Conservation (phyloP, 2,329 filamentous ascomycete species). For the Penicillium sp. region DNA sequence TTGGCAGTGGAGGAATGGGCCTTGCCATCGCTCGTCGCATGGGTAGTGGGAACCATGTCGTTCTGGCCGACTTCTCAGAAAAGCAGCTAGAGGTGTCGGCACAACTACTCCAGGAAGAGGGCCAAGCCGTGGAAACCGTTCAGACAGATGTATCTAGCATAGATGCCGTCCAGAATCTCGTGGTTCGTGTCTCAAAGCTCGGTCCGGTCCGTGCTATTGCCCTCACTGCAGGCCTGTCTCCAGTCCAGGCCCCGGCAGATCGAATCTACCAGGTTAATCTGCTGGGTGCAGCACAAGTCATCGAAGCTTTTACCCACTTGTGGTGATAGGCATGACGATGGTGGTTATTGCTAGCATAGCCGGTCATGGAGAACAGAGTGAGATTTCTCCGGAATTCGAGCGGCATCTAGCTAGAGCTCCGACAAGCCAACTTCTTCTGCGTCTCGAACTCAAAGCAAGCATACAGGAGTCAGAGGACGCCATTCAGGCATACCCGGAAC, state of each 20-base stretch:
- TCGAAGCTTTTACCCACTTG: neutral
- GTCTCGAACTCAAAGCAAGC: neutral
- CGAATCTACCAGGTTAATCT: neutral
- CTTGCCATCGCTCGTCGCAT: neutral
- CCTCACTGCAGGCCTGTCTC: neutral
- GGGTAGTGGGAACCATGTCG: neutral
- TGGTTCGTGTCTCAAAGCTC: neutral
- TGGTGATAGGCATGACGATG: neutral
- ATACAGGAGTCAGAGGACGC: neutral
- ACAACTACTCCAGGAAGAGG: neutral
- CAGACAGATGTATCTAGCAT: neutral
- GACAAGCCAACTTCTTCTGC: neutral
- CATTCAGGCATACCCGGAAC: neutral
- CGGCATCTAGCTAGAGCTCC: neutral
- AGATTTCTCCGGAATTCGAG: neutral
- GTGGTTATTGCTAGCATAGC: neutral
- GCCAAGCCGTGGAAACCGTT: neutral
- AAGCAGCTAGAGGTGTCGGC: neutral
- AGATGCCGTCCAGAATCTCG: neutral
- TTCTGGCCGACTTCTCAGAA: neutral
- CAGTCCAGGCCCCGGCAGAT: neutral
- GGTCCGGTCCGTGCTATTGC: neutral
- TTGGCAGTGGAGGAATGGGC: neutral
- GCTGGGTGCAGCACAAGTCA: neutral
- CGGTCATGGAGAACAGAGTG: neutral